phyloP scores from a whole-genome alignment of 2,329 filamentous ascomycete species.

The Colletotrichum siamense region DNA sequence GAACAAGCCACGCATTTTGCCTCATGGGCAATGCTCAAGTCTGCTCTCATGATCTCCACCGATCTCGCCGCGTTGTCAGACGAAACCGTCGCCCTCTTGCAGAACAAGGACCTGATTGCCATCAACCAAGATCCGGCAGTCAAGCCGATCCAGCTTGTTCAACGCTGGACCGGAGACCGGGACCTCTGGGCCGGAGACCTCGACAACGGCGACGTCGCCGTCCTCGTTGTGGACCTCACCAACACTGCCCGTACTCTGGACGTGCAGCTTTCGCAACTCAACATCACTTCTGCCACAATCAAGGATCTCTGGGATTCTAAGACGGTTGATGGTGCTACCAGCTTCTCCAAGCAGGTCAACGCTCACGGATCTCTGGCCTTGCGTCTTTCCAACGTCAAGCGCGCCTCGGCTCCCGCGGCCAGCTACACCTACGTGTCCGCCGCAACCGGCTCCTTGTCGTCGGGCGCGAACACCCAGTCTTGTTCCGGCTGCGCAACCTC shows the following conservation, averaged over 20 bases:
- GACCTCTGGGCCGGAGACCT: background rate
- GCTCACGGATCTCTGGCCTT: background rate
- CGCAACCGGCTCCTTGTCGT: background rate
- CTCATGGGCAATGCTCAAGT: background rate
- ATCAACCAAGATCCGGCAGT: background rate
- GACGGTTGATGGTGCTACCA: background rate
- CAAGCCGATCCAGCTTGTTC: background rate
- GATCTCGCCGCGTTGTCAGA: background rate
- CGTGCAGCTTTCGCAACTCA: background rate
- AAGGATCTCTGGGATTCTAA: background rate
- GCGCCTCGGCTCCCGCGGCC: background rate
- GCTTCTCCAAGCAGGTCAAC: background rate
- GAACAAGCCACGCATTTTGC: background rate
- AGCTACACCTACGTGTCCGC: background rate
- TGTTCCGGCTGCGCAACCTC: background rate
- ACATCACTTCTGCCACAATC: background rate
- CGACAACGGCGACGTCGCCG: background rate
- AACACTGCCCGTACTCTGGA: background rate
- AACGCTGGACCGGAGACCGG: background rate
- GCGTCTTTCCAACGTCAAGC: background rate
- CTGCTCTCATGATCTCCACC: background rate
- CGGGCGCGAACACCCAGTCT: background rate
- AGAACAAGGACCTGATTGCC: background rate
- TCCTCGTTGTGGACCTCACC: background rate
- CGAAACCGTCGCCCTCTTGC: background rate